These are phyloP conservation scores for Phytophthora agathidicida DNA, from an alignment of 352 stramenopile species.

Conservation along the genomic window DNA sequence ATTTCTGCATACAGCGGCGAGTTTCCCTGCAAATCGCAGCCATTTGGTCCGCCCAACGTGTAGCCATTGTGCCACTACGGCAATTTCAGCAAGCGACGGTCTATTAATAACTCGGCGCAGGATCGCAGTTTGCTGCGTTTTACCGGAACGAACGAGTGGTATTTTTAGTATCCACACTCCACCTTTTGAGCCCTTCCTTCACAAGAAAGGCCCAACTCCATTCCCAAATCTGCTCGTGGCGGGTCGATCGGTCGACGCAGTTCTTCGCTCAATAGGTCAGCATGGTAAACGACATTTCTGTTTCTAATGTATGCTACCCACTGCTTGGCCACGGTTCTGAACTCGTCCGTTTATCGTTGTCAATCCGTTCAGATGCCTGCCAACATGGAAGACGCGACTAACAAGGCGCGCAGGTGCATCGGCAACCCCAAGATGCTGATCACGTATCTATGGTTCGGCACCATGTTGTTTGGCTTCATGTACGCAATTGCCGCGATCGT, in stretches of 20 bases:
- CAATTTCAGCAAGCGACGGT: no score
- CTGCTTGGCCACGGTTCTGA: conserved; percentile 4
- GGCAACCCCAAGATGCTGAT: conserved; percentile 84
- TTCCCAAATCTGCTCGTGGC: conserved; percentile 29
- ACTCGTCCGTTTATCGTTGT: neutral
- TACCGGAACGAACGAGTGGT: no score
- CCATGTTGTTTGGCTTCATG: conserved; percentile 85
- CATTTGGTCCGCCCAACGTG: no score
- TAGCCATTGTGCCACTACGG: no score
- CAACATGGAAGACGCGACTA: conserved; percentile 51
- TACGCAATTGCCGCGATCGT: conserved; percentile 88
- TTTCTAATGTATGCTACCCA: neutral
- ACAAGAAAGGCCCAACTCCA: conserved; percentile 31
- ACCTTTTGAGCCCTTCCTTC: no score
- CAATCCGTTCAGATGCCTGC: conserved; percentile 53
- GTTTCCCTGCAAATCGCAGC: no score
- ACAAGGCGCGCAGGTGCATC: conserved; percentile 76
- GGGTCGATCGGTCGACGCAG: conserved; percentile 3
- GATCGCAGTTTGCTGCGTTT: no score
- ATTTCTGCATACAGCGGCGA: no score
- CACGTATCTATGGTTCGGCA: conserved; percentile 88
- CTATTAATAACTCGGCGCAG: conserved; percentile 17
- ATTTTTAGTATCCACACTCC: conserved; percentile 30
- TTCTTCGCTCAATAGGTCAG: neutral
- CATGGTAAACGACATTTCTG: conserved; percentile 13